Evolutionary conservation across 257 asterid genomes (phyloP).

Genomic region (Ophiorrhiza pumila): DNA sequence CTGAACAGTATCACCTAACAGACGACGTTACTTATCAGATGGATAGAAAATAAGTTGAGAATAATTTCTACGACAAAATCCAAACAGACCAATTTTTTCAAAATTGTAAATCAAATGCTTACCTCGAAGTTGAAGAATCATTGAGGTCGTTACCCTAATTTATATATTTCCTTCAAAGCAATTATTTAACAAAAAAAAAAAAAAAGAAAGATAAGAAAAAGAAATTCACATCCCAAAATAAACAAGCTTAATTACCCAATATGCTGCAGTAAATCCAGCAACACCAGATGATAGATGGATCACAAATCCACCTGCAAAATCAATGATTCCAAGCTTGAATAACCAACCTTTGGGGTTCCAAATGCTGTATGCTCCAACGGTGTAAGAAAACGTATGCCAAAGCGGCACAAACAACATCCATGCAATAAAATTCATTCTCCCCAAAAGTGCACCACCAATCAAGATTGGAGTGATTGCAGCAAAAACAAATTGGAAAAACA

Average conservation of each 20-base stretch:
- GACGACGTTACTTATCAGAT: no score
- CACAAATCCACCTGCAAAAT: conserved; percentile 57
- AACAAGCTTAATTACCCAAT: conserved; percentile 36
- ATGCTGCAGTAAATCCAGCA: conserved; percentile 59
- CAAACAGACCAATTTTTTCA: no score
- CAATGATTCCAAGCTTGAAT: conserved; percentile 50
- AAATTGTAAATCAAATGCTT: no score
- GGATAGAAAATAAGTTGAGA: no score
- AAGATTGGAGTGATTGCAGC: conserved; percentile 49
- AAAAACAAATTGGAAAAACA: conserved; percentile 52
- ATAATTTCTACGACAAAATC: no score
- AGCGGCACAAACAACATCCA: conserved; percentile 62
- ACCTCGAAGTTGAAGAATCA: no score
- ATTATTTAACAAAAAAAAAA: no score
- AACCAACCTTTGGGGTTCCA: conserved; percentile 63
- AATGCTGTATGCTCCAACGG: conserved; percentile 52
- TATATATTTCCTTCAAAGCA: no score
- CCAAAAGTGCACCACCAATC: conserved; percentile 53
- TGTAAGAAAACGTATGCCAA: conserved; percentile 58
- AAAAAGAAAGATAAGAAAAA: neutral
- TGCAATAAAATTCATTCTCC: conserved; percentile 52
- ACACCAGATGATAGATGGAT: conserved; percentile 61
- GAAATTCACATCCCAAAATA: no score
- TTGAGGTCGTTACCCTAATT: no score
- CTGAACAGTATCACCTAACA: no score